phyloP scores from a whole-genome alignment of 2,329 filamentous ascomycete genomes.

The Ophiostoma tasmaniense region DNA sequence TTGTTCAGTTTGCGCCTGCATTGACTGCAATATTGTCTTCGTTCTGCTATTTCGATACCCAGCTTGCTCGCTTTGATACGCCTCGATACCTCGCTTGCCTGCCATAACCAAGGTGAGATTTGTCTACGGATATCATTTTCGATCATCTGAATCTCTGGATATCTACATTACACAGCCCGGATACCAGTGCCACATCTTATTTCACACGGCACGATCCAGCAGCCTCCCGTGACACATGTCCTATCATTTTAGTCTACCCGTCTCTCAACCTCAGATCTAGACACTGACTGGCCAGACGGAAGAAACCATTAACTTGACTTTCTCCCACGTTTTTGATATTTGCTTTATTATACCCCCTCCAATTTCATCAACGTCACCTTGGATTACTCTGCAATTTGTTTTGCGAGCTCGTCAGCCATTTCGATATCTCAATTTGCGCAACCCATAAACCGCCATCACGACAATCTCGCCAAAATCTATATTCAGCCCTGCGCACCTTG shows the following conservation, averaged over 20 bases:
- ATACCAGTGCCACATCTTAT: background rate
- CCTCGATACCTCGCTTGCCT: background rate
- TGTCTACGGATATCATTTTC: background rate
- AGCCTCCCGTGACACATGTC: background rate
- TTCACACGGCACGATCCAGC: background rate
- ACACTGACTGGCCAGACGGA: background rate
- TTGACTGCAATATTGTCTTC: background rate
- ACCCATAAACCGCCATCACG: background rate
- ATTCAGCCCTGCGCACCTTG: background rate
- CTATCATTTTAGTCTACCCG: background rate
- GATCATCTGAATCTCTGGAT: too few species aligned
- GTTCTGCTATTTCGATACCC: background rate
- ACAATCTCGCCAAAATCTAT: background rate
- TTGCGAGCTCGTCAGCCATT: background rate
- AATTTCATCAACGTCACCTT: background rate
- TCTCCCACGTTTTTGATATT: conserved; percentile 10
- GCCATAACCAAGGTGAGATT: background rate
- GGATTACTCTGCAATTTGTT: background rate
- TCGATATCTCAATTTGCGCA: background rate
- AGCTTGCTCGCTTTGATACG: background rate
- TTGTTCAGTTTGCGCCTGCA: background rate
- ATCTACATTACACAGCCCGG: background rate
- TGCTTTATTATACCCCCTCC: background rate
- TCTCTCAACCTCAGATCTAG: background rate
- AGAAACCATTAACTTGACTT: conserved; percentile 15